These are phyloP conservation scores for peach (Prunus persica) DNA, from an alignment of 306 rosid species.

Conservation along the genomic window Prunus_persica_NCBIv2 NC_034009.1:5180501-5181000, in stretches of 20 bases:
- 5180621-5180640: constrained; percentile 14
- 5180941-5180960: constrained; percentile 53
- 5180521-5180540: constrained; percentile 61
- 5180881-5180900: constrained; percentile 87
- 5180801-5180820: constrained; percentile 5
- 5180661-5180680: constrained; percentile 19
- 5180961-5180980: background rate
- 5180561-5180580: constrained; percentile 90
- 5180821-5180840: background rate
- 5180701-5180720: constrained; percentile 90
- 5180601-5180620: constrained; percentile 82
- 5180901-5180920: constrained; percentile 91
- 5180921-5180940: constrained; percentile 94
- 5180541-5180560: constrained; percentile 99
- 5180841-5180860: background rate
- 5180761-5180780: constrained; percentile 86
- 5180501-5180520: constrained; percentile 2
- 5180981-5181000: background rate
- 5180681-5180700: constrained; percentile 16
- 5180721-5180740: constrained; percentile 94
- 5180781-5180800: constrained; percentile 50
- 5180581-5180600: constrained; percentile 77
- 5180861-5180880: constrained; percentile 56
- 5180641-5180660: constrained; percentile 12
- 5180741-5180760: constrained; percentile 81